Base-by-base conservation (phyloP, 2,329 filamentous ascomycete species). In the Colletotrichum ledebouriae region DNA sequence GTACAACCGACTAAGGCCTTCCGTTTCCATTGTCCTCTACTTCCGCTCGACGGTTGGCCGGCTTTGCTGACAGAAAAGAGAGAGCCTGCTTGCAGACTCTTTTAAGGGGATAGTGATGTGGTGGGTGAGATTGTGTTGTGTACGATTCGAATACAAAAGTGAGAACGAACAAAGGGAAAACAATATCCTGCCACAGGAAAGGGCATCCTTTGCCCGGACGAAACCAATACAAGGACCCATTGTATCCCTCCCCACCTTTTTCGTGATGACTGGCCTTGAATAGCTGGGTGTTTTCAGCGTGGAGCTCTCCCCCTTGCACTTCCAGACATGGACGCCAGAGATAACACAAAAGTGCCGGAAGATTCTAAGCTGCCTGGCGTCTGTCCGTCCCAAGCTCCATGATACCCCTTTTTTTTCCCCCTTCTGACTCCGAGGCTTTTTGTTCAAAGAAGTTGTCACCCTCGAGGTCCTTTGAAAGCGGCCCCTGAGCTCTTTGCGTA, bases 391-490 rank as follows among this genome's bases (percentile, higher is more conserved):
- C 62, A 62, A 62, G 59, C 70, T 73, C 71, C 65, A 72, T 67
- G 74, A 71, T 71, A 65, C 59, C 73, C 69, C 58, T 71, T 72
- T 72, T 73, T 75, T 72, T 73, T 70, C 50, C 68, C 63, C 68
- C 63, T 75, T 77, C 74, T 72, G 74, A 76, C 73, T 76, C 77
- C 73, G 70, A 75, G 71, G 74, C 71, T 76, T 76, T 52, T 72
- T 29, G 29, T 7, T 74, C 56, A 71, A 74, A 75, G 71, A 72
- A 70, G 66, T 71, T 75, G 74, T 67, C 67, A 62, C 63, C 58
- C 57, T 63, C 57, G 57, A 34, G 67, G 67, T 67, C 57, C 47
- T 63, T 67, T 67, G 37, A 69, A 39, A 57, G 63, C 22, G 62
- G 44, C 39, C 44, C 37, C 41, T 34, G 57, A 60, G 62, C 72